phyloP scores from a whole-genome alignment of 2,329 filamentous ascomycete species.

The Talaromyces verruculosus region DNA sequence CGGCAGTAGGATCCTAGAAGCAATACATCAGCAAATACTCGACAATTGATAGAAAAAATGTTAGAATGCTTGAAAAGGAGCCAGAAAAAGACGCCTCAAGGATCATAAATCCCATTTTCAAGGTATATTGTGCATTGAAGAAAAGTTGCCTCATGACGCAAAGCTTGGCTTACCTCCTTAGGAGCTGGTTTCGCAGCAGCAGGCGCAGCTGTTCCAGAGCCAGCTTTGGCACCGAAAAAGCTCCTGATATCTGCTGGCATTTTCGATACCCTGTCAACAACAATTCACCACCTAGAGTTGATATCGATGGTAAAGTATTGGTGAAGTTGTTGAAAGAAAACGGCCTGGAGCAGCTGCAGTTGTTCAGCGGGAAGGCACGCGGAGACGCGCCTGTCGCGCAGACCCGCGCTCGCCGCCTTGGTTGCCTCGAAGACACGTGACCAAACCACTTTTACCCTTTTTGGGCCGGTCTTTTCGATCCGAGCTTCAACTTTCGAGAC shows the following conservation, averaged over 20 bases:
- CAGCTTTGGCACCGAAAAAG: conserved; percentile 80
- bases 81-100: no score
- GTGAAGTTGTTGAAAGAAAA: conserved; percentile 1
- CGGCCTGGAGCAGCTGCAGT: conserved; percentile 1
- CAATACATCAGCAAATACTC: conserved; percentile 3
- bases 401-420: conserved; percentile 5
- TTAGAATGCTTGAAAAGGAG: background rate
- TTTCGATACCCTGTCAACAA: background rate
- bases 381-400: conserved; percentile 29
- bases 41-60: background rate
- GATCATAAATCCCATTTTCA: background rate
- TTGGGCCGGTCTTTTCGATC: conserved; percentile 12
- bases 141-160: conserved; percentile 16
- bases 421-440: conserved; percentile 19
- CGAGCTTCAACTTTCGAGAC: background rate
- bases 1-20: conserved; percentile 18
- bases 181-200: conserved; percentile 47
- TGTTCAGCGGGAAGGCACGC: background rate
- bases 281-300: background rate
- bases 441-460: conserved; percentile 21
- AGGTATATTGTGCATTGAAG: background rate
- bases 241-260: conserved; percentile 93
- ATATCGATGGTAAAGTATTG: background rate
- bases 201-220: conserved; percentile 51
- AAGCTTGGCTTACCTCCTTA: conserved; percentile 42